Percentiles rank a stretch among this genome's conserved stretches.
Conservation (phyloP, 2,329 filamentous ascomycete species). For the Helotiales sp. region DNA sequence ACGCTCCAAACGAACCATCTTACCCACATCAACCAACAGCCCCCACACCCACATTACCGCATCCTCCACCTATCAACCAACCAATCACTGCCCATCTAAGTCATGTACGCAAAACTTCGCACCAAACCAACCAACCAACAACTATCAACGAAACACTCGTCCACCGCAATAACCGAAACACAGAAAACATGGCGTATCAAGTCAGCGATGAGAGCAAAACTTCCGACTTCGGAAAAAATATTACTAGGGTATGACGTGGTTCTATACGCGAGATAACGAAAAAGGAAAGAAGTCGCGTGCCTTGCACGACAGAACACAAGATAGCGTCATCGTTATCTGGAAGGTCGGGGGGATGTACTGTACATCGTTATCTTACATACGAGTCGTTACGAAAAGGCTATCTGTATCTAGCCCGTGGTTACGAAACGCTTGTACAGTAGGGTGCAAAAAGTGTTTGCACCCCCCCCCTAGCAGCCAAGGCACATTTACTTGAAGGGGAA, state of each 20-base stretch:
- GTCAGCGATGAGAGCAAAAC: neutral
- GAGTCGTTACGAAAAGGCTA: too few species aligned
- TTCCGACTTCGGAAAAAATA: neutral
- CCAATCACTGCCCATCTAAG: too few species aligned
- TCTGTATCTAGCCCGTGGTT: too few species aligned
- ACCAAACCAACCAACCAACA: neutral
- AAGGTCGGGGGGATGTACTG: too few species aligned
- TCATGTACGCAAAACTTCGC: too few species aligned
- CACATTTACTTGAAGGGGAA: too few species aligned
- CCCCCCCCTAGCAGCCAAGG: too few species aligned
- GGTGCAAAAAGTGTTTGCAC: too few species aligned
- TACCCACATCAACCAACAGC: neutral
- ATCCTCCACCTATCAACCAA: neutral
- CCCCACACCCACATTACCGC: neutral
- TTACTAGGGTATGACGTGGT: neutral
- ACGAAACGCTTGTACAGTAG: too few species aligned
- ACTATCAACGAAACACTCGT: neutral
- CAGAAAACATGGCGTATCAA: neutral
- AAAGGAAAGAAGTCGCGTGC: constrained; percentile 2
- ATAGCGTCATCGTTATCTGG: too few species aligned
- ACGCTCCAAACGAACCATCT: neutral
- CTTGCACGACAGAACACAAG: too few species aligned
- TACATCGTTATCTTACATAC: too few species aligned
- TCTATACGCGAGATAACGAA: neutral
- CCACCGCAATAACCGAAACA: neutral